Base-by-base conservation (phyloP, 495 filamentous ascomycete species). In the Daldinia childiae region DNA sequence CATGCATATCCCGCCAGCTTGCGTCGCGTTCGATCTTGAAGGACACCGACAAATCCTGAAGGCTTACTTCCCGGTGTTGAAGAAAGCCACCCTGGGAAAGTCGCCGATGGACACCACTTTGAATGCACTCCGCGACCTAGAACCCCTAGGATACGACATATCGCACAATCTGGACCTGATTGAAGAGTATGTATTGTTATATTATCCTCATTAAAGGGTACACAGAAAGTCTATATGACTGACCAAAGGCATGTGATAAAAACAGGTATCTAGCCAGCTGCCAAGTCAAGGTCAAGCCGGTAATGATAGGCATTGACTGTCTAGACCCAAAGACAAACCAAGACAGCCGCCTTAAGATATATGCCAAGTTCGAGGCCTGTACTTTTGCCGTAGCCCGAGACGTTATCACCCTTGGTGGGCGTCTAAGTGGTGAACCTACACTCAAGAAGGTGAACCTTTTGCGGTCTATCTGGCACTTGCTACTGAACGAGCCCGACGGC, bases 251-350 rank as follows among this genome's bases (percentile, higher is more conserved):
- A 30, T 27, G 1, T 9, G 26, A 14, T 41, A 8, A n/a, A 52
- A 30, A n/a, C n/a, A 60, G 58, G 50, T 60, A 60, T 26, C 58
- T 60, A 48, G 26, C 58, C 6, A 32, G 26, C 12, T 6, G 39
- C 26, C 58, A 60, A 60, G 58, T 15, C n/a, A 3, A 50, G 39
- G 58, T 14, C 27, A 24, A 14, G 1, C 41, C 58, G 21, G 8
- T 60, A 0, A 60, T 60, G 58, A 9, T 60, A 30, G 58, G 58
- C 3, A 60, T 60, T n/a, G 58, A 60, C 58, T 60, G 58, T 48
- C 58, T 60, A n/a, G 58, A 60, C 58, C 58, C 58, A 30, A 60
- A 48, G 27, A 24, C 26, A n/a, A 26, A 60, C 15, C 39, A 30
- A 32, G 39, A 15, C 6, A 60, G 58, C 38, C 58, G 58, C 15